A percentile compares a stretch with the other conserved stretches of the same genome.
Evolutionary conservation across 2,329 filamentous ascomycete species (phyloP).

Genomic region (Penicillium occitanis): DNA sequence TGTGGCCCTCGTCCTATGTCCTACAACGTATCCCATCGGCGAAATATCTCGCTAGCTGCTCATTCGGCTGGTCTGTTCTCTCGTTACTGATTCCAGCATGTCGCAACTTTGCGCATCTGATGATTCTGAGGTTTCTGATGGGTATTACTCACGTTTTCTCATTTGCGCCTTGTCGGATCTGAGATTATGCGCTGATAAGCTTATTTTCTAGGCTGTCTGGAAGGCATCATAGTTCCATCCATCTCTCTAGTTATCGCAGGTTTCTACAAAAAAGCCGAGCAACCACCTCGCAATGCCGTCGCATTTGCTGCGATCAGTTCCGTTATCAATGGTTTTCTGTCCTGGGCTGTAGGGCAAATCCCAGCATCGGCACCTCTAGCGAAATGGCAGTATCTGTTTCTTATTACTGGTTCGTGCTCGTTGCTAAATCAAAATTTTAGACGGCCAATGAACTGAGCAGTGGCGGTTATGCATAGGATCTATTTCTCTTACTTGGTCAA

Average conservation of each 20-base stretch:
- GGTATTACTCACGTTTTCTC: constrained; percentile 25
- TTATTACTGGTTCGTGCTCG: constrained; percentile 24
- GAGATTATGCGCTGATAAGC: neutral
- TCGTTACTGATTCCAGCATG: constrained; percentile 19
- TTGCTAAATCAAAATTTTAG: too few relatives aligned
- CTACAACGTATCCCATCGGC: constrained; percentile 47
- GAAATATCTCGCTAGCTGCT: constrained; percentile 21
- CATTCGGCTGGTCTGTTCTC: constrained; percentile 21
- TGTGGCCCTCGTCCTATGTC: constrained; percentile 43
- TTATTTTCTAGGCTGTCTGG: constrained; percentile 27
- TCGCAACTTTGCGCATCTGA: constrained; percentile 16
- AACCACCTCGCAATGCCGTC: constrained; percentile 38
- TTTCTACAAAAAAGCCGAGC: constrained; percentile 42
- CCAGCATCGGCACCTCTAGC: constrained; percentile 40
- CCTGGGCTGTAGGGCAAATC: constrained; percentile 58
- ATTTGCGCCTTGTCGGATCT: neutral
- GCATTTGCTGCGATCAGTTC: constrained; percentile 39
- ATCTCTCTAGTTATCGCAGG: constrained; percentile 39
- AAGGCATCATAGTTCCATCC: constrained; percentile 37
- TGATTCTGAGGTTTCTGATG: constrained; percentile 34
- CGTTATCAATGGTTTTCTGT: constrained; percentile 34
- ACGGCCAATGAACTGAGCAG: neutral
- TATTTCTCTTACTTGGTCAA: constrained; percentile 52
- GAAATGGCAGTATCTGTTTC: constrained; percentile 61
- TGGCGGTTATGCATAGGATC: constrained; percentile 22